Base-by-base conservation (phyloP, 441 rosid genomes). In the Lepidium campestre region DNA sequence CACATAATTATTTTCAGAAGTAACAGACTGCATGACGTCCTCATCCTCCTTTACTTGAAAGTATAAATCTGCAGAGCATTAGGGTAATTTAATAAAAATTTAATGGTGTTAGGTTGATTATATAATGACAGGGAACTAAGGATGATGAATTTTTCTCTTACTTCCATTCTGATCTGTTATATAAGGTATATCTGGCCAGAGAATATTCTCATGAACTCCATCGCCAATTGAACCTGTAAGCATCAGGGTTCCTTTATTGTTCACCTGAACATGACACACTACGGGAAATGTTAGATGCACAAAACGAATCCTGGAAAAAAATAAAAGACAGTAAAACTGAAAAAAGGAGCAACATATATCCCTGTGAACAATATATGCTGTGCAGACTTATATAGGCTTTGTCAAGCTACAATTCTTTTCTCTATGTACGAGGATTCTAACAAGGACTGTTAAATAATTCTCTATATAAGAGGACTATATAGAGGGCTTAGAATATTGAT, bases 91-190 rank as follows among this genome's bases (percentile, higher is more conserved):
- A 52, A 34, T 52, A 53, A 14, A 49, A 17, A 15, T n/a, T 45
- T 40, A 27, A 58, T 13, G 41, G 31, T 23, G 18, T 34, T 17
- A 67, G 50, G 45, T 29, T 15, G 57, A 57, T 57, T 10, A 17
- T 12, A 76, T 18, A 55, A 10, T 44, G 2, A 56, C 6, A 44
- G 22, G 3, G 41, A 35, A 50, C 36, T 32, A 48, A 46, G 3
- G 20, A 41, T 57, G 59, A 31, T 47, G 23, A 52, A 19, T 9
- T 2, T 11, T 27, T 18, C 37, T 64, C 75, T 65, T 79, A 91
- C 99, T 86, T 84, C 99, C 99, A 61, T 83, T 82, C 76, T 88
- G 87, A 75, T 94, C 97, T 36, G 89, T 85, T 36, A 85, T 83
- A 64, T 85, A 94, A 75, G 86, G 90, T 80, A 91, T 75, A 75